Base-by-base conservation (phyloP, 768 basidiomycete genomes). In the Psilocybe cubensis region DNA sequence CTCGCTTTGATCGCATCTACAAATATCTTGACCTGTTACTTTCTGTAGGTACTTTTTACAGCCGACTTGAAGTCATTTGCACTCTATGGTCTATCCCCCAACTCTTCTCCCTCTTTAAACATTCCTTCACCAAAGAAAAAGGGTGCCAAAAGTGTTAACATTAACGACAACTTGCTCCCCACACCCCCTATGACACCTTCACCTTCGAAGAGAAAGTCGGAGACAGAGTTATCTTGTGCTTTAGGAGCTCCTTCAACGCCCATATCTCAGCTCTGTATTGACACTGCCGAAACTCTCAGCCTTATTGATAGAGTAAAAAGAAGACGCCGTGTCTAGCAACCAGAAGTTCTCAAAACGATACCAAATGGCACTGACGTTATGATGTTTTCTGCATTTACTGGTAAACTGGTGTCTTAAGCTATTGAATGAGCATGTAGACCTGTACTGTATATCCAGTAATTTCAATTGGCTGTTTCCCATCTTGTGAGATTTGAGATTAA, bases 31-130 rank as follows among this genome's bases (percentile, higher is more conserved):
- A 46, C 43, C 38, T 50, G 12, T 11, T n/a, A 9, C 23, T 47
- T 8, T 17, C 4, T 53, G 23, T 57, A 91, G 89, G 85, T 91
- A 6, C 72, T 91, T 28, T 91, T 91, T 59, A 89, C 90, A 1
- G 82, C 90, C 7, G 90, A 91, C 62, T 71, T 91, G 27, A 89
- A 87, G 62, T 74, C 82, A 0, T 91, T 90, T 59, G 79, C 88
- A 1, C 68, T 79, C 10, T 83, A 87, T 58, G 87, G 86, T n/a
- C 65, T 81, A n/a, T 47, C 59, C 72, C 7, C 63, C 67, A 2
- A 63, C 72, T 29, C 48, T 62, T 52, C 29, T 38, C 33, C 60
- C 51, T 33, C 49, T 43, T 43, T 47, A 20, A 53, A 50, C 11
- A 55, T 45, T 42, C 55, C 38, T 7, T 31, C 20, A 7, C 31